Percentiles rank a stretch among this genome's conserved stretches.
Evolutionary conservation across 139 green algal genomes (phyloP).

Genomic region (Edaphochlamys debaryana): DNA sequence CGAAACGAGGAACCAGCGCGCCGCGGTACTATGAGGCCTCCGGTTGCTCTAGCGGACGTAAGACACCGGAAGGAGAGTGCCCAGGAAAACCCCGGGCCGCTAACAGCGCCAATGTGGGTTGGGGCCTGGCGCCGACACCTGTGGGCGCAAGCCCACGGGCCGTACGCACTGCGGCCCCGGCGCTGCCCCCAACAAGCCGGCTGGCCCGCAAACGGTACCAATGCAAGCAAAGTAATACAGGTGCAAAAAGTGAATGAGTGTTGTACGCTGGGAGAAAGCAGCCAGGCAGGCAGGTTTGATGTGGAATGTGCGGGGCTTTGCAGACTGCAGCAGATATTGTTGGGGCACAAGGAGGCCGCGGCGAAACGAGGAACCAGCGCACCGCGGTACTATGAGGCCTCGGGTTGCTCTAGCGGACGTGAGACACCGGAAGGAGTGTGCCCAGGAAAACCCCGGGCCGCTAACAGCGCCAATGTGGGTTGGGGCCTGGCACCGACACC

Average conservation of each 20-base stretch:
- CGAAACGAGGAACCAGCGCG: slow-evolving; percentile 14
- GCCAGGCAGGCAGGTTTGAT: neutral
- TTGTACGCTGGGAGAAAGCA: neutral
- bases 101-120: slow-evolving; percentile 33
- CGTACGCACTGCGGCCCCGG: no score
- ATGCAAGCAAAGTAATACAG: no score
- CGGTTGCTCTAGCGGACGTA: slow-evolving; percentile 11
- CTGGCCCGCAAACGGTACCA: no score
- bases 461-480: slow-evolving; percentile 36
- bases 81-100: slow-evolving; percentile 50
- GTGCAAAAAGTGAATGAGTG: neutral
- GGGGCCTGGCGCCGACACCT: neutral
- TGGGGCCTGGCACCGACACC: neutral
- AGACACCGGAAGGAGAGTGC: slow-evolving; percentile 8
- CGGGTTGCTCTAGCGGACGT: slow-evolving; percentile 11
- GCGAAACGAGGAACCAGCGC: slow-evolving; percentile 20
- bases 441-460: slow-evolving; percentile 49
- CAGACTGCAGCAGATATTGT: no score
- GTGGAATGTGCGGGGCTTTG: no score
- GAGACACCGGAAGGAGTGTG: slow-evolving; percentile 8
- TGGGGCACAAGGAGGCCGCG: slow-evolving; percentile 46
- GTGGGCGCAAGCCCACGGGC: neutral
- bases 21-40: slow-evolving; percentile 55
- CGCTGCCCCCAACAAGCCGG: neutral
- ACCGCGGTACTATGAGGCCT: slow-evolving; percentile 56